Base-by-base conservation (phyloP, 75 land plant species). In the Azolla pinnata region DNA sequence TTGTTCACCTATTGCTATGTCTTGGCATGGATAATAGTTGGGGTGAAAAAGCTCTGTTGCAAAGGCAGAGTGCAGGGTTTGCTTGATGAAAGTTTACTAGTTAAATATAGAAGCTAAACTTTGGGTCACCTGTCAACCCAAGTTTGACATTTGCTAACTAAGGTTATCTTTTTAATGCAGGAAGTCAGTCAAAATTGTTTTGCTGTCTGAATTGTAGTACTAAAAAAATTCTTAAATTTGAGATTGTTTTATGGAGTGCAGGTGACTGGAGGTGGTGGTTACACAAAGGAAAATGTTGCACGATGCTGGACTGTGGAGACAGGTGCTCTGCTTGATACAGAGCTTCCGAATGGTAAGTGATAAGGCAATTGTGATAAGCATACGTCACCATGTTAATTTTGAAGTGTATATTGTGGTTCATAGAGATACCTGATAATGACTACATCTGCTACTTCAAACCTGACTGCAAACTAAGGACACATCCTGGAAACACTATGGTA, bases 221-320 rank as follows among this genome's bases (percentile, higher is more conserved):
- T n/a, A n/a, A n/a, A n/a, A n/a, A n/a, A n/a, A n/a, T n/a, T 24
- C 19, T 50, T 50, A 24, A 8, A 8, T 50, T 50, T 50, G 4
- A 20, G 25, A 4, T 50, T 57, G 34, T 20, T 33, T 9, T 2
- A 30, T 38, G 49, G 21, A 46, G 12, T 38, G 42, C 72, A 95
- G 99, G 97, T 95, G 24, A 95, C 99, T 57, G 99, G 99, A 38
- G 99, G 99, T 68, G 99, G 99, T 5, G 99, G 99, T 38, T 95
- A 95, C 55, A 95, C 96, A 20, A 95, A 95, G 75, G 97, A 89
- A 71, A 95, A 95, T 74, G 99, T 95, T 56, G 99, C 99, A 57
- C 74, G 99, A 24, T 95, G 99, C 66, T 95, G 99, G 99, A 71
- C 99, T 68, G 85, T 90, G 42, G 99, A 95, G 72, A 95, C 99